phyloP scores from a whole-genome alignment of 2,329 filamentous ascomycete species.

The Cercospora sp. region DNA sequence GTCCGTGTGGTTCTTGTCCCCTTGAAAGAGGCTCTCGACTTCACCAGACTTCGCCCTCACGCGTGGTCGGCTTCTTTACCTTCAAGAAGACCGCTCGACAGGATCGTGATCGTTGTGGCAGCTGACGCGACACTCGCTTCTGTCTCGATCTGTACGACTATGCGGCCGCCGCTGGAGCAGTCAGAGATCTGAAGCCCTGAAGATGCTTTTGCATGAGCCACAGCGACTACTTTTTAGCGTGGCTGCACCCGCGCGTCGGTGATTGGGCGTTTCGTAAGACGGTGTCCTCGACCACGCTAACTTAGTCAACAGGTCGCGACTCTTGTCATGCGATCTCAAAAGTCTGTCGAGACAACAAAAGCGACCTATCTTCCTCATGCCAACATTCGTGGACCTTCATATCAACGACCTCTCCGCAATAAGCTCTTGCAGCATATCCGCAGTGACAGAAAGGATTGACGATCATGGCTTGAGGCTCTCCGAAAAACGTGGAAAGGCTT shows the following conservation, averaged over 20 bases:
- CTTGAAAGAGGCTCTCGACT: neutral
- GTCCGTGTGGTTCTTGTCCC: neutral
- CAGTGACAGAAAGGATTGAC: neutral
- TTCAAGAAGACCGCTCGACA: neutral
- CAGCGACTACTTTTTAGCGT: neutral
- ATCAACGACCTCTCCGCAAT: neutral
- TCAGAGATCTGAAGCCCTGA: neutral
- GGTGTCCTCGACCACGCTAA: neutral
- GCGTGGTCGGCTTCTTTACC: neutral
- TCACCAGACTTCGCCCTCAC: neutral
- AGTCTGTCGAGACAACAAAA: neutral
- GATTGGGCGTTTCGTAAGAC: neutral
- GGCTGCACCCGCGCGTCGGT: neutral
- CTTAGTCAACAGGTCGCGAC: neutral
- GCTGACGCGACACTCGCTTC: neutral
- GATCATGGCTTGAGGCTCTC: neutral
- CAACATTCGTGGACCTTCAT: neutral
- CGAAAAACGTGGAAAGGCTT: neutral
- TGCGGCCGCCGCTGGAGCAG: neutral
- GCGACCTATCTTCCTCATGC: neutral
- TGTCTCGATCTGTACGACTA: neutral
- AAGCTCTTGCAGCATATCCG: neutral
- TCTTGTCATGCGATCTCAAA: neutral
- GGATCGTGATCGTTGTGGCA: neutral
- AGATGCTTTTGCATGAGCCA: neutral